Evolutionary conservation across 2,329 filamentous ascomycete genomes (phyloP), one percentile per base, ranked within the genome.

Genomic region (Knufia petricola): DNA sequence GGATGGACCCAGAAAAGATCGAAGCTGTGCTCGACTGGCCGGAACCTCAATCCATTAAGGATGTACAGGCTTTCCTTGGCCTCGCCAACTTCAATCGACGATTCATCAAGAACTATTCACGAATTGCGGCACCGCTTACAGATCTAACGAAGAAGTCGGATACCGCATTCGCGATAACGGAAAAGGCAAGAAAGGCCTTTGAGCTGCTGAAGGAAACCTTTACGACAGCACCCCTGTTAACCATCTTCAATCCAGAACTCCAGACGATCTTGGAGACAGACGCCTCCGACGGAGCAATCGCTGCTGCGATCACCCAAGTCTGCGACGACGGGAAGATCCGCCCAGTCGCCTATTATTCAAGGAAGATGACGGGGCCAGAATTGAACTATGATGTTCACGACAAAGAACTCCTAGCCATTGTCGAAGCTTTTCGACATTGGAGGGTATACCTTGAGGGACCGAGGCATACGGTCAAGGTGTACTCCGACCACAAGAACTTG

Each of bases 81-180:
- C 61, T 65, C 31, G 49, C 42, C 1, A 65, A 66, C 46, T 65
- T 59, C 50, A 64, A 65, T 53, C 41, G 56, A 30, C 28, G 47
- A 12, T 64, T 64, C 42, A 60, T 65, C 21, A 43, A 52, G 28
- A 37, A 46, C 2, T 66, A 58, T 45, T 58, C 47, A 3, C 34
- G 45, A 10, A 55, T 60, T 3, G 48, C 48, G 12, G 38, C 15
- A 28, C 60, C 56, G 4, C 30, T 63, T 9, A 53, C 46, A 13
- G 26, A 41, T 12, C 48, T 60, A 4, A 57, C 34, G 6, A 51
- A 46, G 19, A 52, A 48, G 39, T 23, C 37, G n/a, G n/a, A 40
- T 6, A 30, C 12, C 13, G 21, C 15, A 24, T 54, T 50, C 36
- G 20, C 47, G n/a, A 50, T 38, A 36, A 30, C 2, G 39, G 26